Base-by-base conservation (phyloP, 345 rosid species). In the Melaleuca quinquenervia region DNA sequence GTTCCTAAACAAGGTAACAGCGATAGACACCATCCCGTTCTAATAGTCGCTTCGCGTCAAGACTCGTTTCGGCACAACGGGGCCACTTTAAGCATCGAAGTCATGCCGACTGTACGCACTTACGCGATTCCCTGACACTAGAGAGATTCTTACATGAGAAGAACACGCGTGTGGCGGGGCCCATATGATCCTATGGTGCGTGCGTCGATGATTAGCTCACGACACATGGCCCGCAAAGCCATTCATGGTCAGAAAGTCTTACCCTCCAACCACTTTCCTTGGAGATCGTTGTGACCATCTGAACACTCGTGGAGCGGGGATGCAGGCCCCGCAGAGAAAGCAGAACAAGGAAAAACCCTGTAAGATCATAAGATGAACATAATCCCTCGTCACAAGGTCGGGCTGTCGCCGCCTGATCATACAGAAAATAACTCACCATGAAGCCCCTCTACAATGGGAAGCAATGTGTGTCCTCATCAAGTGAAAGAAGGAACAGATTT, bases 61-160 rank as follows among this genome's bases (percentile, higher is more conserved):
- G 62, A 32, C 74, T 60, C 74, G 15, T 60, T 60, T 41, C 74
- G 10, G 27, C 62, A 26, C 62, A 13, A 56, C 11, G 27, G 12
- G 29, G 14, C 62, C 62, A 24, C 29, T 13, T 27, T 41, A 41
- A 41, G 41, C 4, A 41, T 41, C 41, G 6, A 14, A 36, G 27
- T 27, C 74, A 60, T 15, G 15, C 14, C 21, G 75, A 62, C 27
- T 3, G 75, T n/a, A n/a, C 70, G 18, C 36, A 13, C 41, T 6
- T 7, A 6, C 12, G 5, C 0, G 36, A 6, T 3, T 60, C 36
- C 13, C 12, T 27, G 8, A 1, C 74, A 6, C 41, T 7, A 0
- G 5, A 4, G 1, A 60, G 15, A 14, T 60, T 27, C 74, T 1
- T 60, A 7, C 20, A 15, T 1, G 74, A 60, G 74, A 36, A 20